A percentile compares a stretch with the other conserved stretches of the same genome.
These are phyloP conservation scores for Citrullus amarus DNA, from an alignment of 306 rosid species.

Conservation along the genomic window DNA sequence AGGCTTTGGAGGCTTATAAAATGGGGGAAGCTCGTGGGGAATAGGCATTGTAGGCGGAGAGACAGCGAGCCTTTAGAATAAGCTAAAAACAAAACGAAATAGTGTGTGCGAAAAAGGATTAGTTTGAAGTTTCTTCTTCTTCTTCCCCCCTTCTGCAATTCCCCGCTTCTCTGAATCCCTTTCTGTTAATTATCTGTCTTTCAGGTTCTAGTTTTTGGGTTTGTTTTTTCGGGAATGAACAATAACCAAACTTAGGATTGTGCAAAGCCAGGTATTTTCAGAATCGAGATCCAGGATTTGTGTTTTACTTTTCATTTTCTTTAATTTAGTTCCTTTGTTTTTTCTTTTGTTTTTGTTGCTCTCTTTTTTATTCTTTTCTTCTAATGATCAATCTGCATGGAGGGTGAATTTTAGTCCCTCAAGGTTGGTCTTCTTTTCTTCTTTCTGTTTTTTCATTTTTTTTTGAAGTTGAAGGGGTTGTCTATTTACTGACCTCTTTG, in stretches of 20 bases:
- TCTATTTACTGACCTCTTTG: slow-evolving; percentile 64
- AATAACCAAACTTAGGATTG: slow-evolving; percentile 65
- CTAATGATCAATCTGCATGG: slow-evolving; percentile 15
- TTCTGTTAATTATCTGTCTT: slow-evolving; percentile 98
- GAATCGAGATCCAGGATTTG: slow-evolving; percentile 86
- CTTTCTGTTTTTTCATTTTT: neutral
- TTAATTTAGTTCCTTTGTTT: neutral
- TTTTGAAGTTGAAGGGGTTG: slow-evolving; percentile 45
- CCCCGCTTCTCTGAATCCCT: slow-evolving; percentile 99
- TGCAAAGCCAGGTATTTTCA: slow-evolving; percentile 92
- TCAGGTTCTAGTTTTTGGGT: slow-evolving; percentile 74
- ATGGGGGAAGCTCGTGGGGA: neutral
- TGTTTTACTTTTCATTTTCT: neutral
- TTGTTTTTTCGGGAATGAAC: slow-evolving; percentile 30
- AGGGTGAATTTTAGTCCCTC: slow-evolving; percentile 80
- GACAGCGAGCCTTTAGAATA: neutral
- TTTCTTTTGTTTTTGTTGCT: neutral
- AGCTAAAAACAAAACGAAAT: neutral
- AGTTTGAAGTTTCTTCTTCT: neutral
- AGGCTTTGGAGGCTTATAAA: neutral
- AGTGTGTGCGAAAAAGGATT: neutral
- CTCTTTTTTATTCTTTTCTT: neutral
- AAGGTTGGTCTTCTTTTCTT: slow-evolving; percentile 17
- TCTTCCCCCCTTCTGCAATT: slow-evolving; percentile 28
- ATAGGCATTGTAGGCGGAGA: neutral